These are phyloP conservation scores for Acrocalymma vagum DNA, from an alignment of 2,329 filamentous ascomycete genomes.

Conservation along the genomic window DNA sequence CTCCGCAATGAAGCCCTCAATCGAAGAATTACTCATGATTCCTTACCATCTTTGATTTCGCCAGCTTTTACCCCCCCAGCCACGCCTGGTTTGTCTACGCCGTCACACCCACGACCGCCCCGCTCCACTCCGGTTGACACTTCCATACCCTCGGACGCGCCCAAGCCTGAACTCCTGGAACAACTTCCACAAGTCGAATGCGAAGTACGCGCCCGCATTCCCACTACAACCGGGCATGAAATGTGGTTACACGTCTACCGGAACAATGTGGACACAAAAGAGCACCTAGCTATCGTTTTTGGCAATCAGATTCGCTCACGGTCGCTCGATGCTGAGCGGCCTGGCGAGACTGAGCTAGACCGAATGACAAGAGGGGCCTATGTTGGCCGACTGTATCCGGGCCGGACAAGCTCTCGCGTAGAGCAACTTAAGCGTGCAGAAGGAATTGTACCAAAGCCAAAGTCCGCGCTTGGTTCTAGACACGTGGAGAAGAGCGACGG, in stretches of 20 bases:
- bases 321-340: conserved; percentile 72
- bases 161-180: conserved; percentile 76
- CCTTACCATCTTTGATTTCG: conserved; percentile 55
- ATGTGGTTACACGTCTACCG: conserved; percentile 97
- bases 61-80: conserved; percentile 55
- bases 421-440: conserved; percentile 57
- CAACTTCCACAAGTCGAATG: conserved; percentile 87
- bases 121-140: conserved; percentile 55
- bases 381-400: conserved; percentile 84
- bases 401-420: conserved; percentile 77
- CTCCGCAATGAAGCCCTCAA: conserved; percentile 9
- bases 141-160: conserved; percentile 42
- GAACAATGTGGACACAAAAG: conserved; percentile 92
- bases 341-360: conserved; percentile 85
- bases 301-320: conserved; percentile 81
- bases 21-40: conserved; percentile 20
- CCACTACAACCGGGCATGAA: conserved; percentile 88
- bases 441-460: conserved; percentile 30
- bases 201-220: conserved; percentile 92
- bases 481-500: conserved; percentile 17
- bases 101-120: conserved; percentile 43
- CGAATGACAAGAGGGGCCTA: conserved; percentile 96
- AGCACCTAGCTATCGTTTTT: conserved; percentile 97
- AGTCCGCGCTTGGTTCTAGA: conserved; percentile 11
- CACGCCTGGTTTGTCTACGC: conserved; percentile 42